phyloP scores from a whole-genome alignment of 495 filamentous ascomycete species.

The Annulohypoxylon stygium region DNA sequence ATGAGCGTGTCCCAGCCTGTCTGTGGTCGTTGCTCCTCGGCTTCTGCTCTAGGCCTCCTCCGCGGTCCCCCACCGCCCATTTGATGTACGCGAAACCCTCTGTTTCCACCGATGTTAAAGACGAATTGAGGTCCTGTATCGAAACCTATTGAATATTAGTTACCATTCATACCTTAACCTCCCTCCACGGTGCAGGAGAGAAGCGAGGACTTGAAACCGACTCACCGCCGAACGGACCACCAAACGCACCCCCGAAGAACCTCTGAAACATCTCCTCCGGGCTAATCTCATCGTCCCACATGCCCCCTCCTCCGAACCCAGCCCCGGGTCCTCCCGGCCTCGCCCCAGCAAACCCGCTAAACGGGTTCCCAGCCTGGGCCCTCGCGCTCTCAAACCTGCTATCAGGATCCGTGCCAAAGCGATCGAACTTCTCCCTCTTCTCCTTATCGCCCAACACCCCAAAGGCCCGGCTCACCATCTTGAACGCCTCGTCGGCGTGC shows the following conservation, averaged over 20 bases:
- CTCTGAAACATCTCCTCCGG: conserved; percentile 96
- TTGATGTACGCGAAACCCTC: conserved; percentile 86
- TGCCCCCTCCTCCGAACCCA: conserved; percentile 67
- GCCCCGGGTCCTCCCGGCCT: conserved; percentile 48
- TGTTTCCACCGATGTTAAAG: conserved; percentile 89
- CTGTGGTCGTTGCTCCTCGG: conserved; percentile 65
- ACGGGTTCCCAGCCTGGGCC: conserved; percentile 71
- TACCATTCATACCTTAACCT: background rate
- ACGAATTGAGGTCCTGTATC: conserved; percentile 85
- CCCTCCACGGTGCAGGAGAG: background rate
- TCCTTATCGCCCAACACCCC: conserved; percentile 93
- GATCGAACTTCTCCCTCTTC: conserved; percentile 88
- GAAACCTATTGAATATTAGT: conserved; percentile 59
- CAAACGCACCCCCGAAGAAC: conserved; percentile 88
- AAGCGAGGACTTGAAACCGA: background rate
- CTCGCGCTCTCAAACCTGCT: conserved; percentile 77
- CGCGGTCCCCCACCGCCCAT: conserved; percentile 79
- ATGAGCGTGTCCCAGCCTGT: conserved; percentile 68
- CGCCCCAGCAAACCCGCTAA: conserved; percentile 74
- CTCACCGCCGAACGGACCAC: conserved; percentile 72
- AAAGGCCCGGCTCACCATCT: conserved; percentile 95
- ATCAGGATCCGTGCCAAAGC: conserved; percentile 91
- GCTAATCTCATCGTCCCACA: conserved; percentile 92
- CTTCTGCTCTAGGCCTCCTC: conserved; percentile 75
- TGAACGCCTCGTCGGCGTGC: conserved; percentile 96